These are phyloP conservation scores for Oryza rufipogon DNA, from an alignment of 176 grass and related monocot genomes.

Conservation along the genomic window DNA sequence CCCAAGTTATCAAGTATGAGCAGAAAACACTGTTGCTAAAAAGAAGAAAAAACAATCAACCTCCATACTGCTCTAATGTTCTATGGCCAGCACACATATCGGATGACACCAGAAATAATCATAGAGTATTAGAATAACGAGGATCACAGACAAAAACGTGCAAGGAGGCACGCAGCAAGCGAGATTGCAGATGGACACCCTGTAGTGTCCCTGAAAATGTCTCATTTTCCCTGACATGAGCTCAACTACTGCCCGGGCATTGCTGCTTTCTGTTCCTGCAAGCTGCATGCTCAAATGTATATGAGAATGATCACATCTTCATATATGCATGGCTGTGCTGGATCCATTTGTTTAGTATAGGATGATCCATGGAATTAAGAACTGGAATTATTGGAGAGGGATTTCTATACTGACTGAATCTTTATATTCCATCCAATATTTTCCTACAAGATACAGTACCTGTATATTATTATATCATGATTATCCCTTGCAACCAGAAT, in stretches of 20 bases:
- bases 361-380: conserved; percentile 10
- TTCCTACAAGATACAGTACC: not conserved
- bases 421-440: not conserved
- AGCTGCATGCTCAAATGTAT: not conserved
- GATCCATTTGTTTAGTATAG: conserved; percentile 20
- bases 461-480: not conserved
- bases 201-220: not conserved
- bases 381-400: conserved; percentile 23
- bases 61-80: not conserved
- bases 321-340: not conserved
- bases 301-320: conserved; percentile 1
- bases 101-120: not conserved
- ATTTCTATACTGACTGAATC: not conserved
- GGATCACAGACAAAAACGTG: not conserved
- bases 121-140: not conserved
- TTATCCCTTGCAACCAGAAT: not conserved
- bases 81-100: not conserved
- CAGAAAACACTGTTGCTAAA: too few species aligned
- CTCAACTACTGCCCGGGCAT: not conserved
- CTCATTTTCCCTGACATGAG: not conserved
- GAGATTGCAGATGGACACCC: not conserved
- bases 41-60: too few species aligned
- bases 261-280: not conserved
- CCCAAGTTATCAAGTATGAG: too few species aligned
- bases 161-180: not conserved